These are phyloP conservation scores for Datura wrightii DNA, from an alignment of 257 asterid genomes.

Conservation along the genomic window DNA sequence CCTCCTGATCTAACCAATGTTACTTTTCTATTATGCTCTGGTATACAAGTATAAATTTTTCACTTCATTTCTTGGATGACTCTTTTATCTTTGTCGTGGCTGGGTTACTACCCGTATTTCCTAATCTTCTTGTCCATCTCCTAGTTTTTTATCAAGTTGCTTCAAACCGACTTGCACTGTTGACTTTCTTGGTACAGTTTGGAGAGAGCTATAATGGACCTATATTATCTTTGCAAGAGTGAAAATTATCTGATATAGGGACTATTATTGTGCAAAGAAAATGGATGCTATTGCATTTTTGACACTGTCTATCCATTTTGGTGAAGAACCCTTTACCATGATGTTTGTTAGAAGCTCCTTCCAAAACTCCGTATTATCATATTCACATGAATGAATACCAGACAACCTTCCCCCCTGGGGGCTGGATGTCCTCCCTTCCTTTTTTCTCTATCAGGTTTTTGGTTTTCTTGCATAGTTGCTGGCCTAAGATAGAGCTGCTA, in stretches of 20 bases:
- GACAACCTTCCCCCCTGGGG: neutral
- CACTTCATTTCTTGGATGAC: neutral
- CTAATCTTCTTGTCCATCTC: neutral
- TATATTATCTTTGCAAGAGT: slow-evolving; percentile 12
- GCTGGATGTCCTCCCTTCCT: neutral
- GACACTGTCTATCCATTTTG: neutral
- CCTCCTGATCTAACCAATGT: neutral
- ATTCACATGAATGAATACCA: neutral
- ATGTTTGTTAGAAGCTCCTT: neutral
- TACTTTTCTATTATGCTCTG: neutral
- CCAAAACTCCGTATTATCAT: too few species aligned
- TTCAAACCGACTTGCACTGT: neutral
- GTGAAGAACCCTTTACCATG: neutral
- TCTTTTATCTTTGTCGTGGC: neutral
- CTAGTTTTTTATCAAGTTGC: neutral
- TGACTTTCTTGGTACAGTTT: neutral
- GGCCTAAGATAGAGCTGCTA: neutral
- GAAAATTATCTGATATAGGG: neutral
- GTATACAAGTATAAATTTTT: neutral
- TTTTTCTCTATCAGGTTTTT: neutral
- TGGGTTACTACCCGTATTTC: neutral
- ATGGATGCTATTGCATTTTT: neutral
- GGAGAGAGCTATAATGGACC: neutral
- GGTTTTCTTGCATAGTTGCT: neutral
- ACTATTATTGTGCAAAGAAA: neutral